Evolutionary conservation across 2,329 filamentous ascomycete species (phyloP), one percentile per base, ranked within the genome.

Genomic region (Venturia oleaginea): DNA sequence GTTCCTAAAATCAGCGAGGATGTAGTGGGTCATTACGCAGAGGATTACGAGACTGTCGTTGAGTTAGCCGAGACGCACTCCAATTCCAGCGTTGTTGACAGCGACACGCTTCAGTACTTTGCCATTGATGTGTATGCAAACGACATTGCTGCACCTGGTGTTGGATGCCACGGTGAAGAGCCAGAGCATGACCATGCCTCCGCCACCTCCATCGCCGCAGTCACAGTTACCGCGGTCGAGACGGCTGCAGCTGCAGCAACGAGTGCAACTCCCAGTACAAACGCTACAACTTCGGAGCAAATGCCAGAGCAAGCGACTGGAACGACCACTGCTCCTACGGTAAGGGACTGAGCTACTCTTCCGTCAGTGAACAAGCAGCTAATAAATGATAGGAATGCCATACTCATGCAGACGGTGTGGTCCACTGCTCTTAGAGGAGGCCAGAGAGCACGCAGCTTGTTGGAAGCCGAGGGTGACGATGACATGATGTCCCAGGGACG

Each of bases 121-220:
- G 86, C 87, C 4, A 80, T 88, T 7, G 85, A 89, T 65, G 84
- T 79, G 0, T 90, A 86, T 72, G 86, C 86, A 0, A 84, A 81
- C 67, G 86, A 89, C 66, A 79, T 89, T 69, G 83, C 83, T 8
- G 76, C 84, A 5, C 86, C 86, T 0, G 86, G 86, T 0, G 78
- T 81, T 34, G 86, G 86, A 0, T 89, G 86, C 71, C 72, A 81
- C 0, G 85, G 86, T 17, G 54, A 46, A 51, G 61, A 61, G 24
- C 59, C 59, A 46, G 37, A 61, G 59, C 37, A 63, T 22, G 3
- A 22, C n/a, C 61, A 24, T 63, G 61, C 40, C 11, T n/a, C 15
- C 22, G 17, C 22, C 17, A 19, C 30, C 17, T 19, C 43, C 19
- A 51, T 40, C 1, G 48, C 40, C 13, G 43, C 61, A 40, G 30